A percentile compares a stretch with the other conserved stretches of the same genome.
Evolutionary conservation across 208 protist genomes (phyloP).

Genomic region (Leishmania lainsoni): DNA sequence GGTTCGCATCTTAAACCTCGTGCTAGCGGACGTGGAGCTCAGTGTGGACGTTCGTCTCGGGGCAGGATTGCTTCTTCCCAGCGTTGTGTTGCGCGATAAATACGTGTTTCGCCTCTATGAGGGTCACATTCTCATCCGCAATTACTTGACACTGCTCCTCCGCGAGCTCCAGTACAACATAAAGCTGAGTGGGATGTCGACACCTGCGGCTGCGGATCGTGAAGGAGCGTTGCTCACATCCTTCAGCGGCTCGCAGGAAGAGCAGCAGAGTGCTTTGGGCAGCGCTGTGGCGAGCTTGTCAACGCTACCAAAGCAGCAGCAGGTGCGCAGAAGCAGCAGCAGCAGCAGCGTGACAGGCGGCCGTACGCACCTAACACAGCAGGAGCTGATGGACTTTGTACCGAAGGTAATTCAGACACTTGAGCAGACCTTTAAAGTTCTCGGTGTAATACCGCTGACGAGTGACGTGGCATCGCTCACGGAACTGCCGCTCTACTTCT

Average conservation of each 20-base stretch:
- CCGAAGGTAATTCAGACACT: conserved; percentile 40
- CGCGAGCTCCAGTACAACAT: conserved; percentile 31
- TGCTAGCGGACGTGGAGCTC: conserved; percentile 34
- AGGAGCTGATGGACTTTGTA: conserved; percentile 41
- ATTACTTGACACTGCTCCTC: conserved; percentile 42
- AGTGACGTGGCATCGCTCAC: conserved; percentile 60
- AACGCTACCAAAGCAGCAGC: background rate
- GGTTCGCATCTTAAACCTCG: conserved; percentile 39
- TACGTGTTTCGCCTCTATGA: conserved; percentile 59
- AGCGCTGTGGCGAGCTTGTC: background rate
- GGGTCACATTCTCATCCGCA: conserved; percentile 59
- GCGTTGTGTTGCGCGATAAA: conserved; percentile 47
- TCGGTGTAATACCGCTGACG: conserved; percentile 53
- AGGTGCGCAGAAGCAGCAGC: background rate
- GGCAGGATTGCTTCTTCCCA: conserved; percentile 43
- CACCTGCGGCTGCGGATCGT: background rate
- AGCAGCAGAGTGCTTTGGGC: background rate
- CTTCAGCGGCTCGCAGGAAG: background rate
- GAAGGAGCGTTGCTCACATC: too few species aligned
- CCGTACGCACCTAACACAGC: conserved; percentile 30
- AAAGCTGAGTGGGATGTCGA: background rate
- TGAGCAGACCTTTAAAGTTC: conserved; percentile 59
- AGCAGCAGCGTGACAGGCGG: conserved; percentile 8
- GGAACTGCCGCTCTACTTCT: conserved; percentile 67
- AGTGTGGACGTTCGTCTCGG: conserved; percentile 47